Evolutionary conservation across 1,139 yeast genomes (phyloP), one percentile per base, ranked within the genome.

Genomic region (Lodderomyces theae): DNA sequence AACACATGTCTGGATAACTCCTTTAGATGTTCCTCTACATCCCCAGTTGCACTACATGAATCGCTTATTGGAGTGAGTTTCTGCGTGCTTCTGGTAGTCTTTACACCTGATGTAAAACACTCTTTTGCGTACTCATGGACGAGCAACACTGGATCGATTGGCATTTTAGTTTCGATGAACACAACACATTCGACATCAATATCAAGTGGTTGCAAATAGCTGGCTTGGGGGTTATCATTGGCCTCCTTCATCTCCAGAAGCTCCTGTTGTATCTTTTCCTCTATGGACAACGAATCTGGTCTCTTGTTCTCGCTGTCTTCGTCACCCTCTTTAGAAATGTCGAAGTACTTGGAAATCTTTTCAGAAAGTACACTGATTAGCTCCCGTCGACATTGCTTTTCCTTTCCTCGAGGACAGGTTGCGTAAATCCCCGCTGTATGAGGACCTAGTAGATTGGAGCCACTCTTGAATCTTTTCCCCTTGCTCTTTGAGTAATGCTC

Each of bases 341-440:
- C 73, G 42, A 75, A 82, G 44, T 72, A 72, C 50, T 79, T 78
- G 43, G 75, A 77, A 12, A 77, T 63, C 48, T 80, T 80, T 39
- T 77, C 73, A 41, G 64, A 56, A 42, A 90, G 75, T 28, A 89
- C 62, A 42, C 73, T 64, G 51, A 79, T 72, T 52, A 90, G 66
- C 60, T 90, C 97, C 45, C 79, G 78, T 16, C 82, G 77, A 51
- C 96, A 86, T 42, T 77, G 79, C 44, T 75, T 72, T 61, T 90
- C 96, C 49, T 82, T 79, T 34, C 86, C 84, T 52, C 96, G 72
- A 38, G 79, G 74, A 60, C 97, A 87, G 0, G 96, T 86, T 17
- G 89, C 96, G 62, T 83, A 92, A 2, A 87, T 69, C 1, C 97
- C 96, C 35, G 83, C 67, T 47, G 95, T 84, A 38, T 81, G 81